Base-by-base conservation (phyloP, 1,139 yeast genomes). In the Pichia sp. region DNA sequence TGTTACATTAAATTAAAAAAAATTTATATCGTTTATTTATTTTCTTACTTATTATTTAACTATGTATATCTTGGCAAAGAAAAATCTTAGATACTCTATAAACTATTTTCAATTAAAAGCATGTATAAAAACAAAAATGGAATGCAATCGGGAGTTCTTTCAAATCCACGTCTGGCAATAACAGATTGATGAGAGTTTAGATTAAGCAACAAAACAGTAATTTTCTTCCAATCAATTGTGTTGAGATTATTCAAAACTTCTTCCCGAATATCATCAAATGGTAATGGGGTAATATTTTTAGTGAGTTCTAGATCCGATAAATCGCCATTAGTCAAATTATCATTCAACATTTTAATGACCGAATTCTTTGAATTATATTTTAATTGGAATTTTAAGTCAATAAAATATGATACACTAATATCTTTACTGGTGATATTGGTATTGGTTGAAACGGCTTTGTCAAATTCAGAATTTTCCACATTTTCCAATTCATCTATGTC, bases 151-250 rank as follows among this genome's bases (percentile, higher is more conserved):
- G 78, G 73, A 27, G 76, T 71, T n/a, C 76, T 70, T 38, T 64
- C 65, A 2, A 80, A 69, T 0, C 89, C 89, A 49, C 82, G 70
- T 53, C 94, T 70, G 12, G 86, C 84, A 24, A 82, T 81, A 39
- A 84, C 79, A 0, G 83, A 82, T 57, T 80, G 88, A 59, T 85
- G 94, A 0, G 92, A 79, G 62, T 84, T 84, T 64, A 82, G 70
- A 16, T 80, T 75, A 55, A 80, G 84, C 40, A 82, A 69, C 56
- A 77, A 80, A 1, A 80, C 79, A 0, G 89, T 82, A 16, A 83
- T 69, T 57, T 83, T 82, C 45, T 76, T 68, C 89, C 90, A 83
- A n/a, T 72, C 68, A 13, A 84, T 58, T 26, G 65, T 56, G 57
- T 80, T 80, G 59, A 85, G 67, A 53, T 77, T 76, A 3, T 69